Evolutionary conservation across 148 eudicot genomes (phyloP).

Genomic region (Spergularia marina): DNA sequence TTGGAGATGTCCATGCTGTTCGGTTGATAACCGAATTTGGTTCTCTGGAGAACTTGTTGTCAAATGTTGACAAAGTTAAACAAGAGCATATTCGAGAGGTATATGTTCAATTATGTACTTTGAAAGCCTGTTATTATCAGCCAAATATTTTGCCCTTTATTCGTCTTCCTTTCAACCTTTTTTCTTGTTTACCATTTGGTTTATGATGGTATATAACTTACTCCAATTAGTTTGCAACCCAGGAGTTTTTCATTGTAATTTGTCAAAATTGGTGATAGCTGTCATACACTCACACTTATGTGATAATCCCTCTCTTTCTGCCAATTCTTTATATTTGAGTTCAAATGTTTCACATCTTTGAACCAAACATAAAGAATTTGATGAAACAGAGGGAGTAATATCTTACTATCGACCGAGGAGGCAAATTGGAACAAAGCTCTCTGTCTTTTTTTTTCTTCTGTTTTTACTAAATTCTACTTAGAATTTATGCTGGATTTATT

Average conservation of each 20-base stretch:
- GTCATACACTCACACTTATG: neutral
- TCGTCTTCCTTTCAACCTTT: neutral
- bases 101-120: neutral
- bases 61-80: constrained; percentile 62
- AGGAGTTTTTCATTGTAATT: neutral
- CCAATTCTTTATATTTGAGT: too few relatives aligned
- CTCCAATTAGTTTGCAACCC: neutral
- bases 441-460: neutral
- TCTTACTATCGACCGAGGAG: neutral
- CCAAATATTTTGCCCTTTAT: neutral
- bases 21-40: constrained; percentile 82
- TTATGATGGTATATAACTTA: neutral
- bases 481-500: too few relatives aligned
- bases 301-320: neutral
- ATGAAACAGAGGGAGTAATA: too few relatives aligned
- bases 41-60: constrained; percentile 69
- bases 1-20: constrained; percentile 82
- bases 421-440: neutral
- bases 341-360: too few relatives aligned
- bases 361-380: too few relatives aligned
- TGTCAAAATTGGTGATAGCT: neutral
- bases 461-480: neutral
- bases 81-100: constrained; percentile 78
- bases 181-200: neutral
- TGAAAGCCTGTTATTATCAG: neutral